A percentile compares a stretch with the other conserved stretches of the same genome.
Evolutionary conservation across 371 early-diverging fungal genomes (phyloP).

Genomic region (Smittium culicis): DNA sequence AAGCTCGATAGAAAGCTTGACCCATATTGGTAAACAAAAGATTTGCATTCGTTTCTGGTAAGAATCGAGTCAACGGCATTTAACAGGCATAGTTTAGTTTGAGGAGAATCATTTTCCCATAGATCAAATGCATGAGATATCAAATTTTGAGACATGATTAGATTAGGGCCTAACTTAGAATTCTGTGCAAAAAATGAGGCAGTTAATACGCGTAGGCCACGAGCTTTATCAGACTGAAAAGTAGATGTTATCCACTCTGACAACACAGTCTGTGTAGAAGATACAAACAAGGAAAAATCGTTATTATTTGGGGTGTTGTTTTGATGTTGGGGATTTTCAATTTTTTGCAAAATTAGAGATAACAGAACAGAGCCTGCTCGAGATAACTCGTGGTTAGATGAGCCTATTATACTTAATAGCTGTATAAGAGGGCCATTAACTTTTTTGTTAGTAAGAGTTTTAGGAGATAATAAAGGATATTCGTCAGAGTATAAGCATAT

Average conservation of each 20-base stretch:
- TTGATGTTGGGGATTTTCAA: background rate
- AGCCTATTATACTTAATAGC: background rate
- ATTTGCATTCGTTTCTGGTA: too few species aligned
- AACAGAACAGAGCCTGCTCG: background rate
- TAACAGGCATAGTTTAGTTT: background rate
- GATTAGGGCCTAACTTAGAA: background rate
- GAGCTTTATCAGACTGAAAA: background rate
- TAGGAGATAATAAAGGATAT: too few species aligned
- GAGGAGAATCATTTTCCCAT: background rate
- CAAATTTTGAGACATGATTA: background rate
- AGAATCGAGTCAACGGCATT: background rate
- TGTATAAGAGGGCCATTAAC: background rate
- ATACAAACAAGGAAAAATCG: background rate
- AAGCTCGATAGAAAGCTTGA: background rate
- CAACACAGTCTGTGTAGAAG: background rate
- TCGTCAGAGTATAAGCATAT: too few species aligned
- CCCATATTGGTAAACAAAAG: background rate
- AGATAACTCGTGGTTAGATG: background rate
- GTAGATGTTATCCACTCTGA: conserved; percentile 6
- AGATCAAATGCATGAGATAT: background rate
- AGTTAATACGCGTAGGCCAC: background rate
- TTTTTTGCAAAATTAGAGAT: background rate
- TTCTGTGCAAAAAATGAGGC: background rate
- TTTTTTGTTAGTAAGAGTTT: background rate
- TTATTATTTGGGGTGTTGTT: background rate